These are phyloP conservation scores for Globisporangium yorkense DNA, from an alignment of 352 stramenopile genomes.

Conservation along the genomic window DNA sequence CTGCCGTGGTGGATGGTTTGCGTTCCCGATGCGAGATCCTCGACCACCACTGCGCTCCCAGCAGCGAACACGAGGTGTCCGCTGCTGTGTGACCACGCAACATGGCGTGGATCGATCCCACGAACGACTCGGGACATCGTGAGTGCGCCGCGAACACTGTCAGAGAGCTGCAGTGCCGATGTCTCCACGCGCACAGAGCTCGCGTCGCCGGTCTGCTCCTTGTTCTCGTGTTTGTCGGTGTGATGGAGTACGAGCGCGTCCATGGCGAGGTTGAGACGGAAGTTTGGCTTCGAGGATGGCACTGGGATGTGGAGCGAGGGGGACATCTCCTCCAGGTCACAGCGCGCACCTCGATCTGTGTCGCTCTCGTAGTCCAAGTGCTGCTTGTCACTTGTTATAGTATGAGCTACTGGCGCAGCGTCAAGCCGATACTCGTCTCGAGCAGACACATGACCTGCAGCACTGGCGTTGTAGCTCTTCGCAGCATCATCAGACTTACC, in stretches of 20 bases:
- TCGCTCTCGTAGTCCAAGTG: neutral
- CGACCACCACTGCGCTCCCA: slow-evolving; percentile 22
- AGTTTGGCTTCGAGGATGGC: slow-evolving; percentile 25
- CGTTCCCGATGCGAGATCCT: slow-evolving; percentile 22
- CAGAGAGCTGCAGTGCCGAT: slow-evolving; percentile 3
- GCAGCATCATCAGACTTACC: slow-evolving; percentile 10
- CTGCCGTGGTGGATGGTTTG: slow-evolving; percentile 19
- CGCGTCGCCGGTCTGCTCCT: neutral
- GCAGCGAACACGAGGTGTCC: slow-evolving; percentile 26
- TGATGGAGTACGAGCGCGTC: slow-evolving; percentile 24
- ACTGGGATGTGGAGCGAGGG: slow-evolving; percentile 13
- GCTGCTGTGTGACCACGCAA: slow-evolving; percentile 27
- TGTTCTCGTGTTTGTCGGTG: neutral
- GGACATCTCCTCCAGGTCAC: slow-evolving; percentile 11
- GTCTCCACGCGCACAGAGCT: neutral
- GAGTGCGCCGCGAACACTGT: slow-evolving; percentile 1
- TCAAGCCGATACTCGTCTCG: neutral
- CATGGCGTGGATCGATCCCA: slow-evolving; percentile 10
- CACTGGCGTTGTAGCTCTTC: neutral
- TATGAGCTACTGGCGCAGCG: neutral
- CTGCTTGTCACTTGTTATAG: neutral
- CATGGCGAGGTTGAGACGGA: slow-evolving; percentile 26
- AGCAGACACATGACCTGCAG: neutral
- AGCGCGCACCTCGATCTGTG: neutral
- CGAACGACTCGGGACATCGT: slow-evolving; percentile 3